phyloP scores from a whole-genome alignment of 495 filamentous ascomycete species.

The Cairneyella variabilis region DNA sequence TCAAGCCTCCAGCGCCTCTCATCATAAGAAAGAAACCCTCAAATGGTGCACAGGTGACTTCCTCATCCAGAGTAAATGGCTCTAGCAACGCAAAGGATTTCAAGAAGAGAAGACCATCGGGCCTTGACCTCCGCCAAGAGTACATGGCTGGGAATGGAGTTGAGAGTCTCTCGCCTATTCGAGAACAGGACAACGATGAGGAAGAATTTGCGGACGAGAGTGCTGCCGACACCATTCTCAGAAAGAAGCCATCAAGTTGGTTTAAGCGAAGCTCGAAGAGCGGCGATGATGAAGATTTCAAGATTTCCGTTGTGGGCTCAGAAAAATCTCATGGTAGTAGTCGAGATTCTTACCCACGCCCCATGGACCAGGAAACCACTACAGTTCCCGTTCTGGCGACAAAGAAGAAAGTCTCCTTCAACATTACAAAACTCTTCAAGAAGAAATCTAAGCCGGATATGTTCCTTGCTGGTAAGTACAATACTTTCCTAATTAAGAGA shows the following conservation, averaged over 20 bases:
- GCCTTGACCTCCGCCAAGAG: conserved; percentile 22
- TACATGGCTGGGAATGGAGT: conserved; percentile 1
- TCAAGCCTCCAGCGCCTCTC: conserved; percentile 36
- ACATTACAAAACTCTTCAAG: conserved; percentile 41
- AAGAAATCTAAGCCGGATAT: conserved; percentile 32
- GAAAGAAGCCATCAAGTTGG: conserved; percentile 65
- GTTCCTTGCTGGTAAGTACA: conserved; percentile 21
- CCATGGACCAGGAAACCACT: conserved; percentile 6
- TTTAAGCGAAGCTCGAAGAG: conserved; percentile 55
- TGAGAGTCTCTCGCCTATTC: too few relatives aligned
- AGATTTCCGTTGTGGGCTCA: conserved; percentile 28
- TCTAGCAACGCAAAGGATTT: not conserved
- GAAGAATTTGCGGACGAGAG: conserved; percentile 13
- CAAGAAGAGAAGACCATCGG: conserved; percentile 6
- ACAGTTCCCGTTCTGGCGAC: not conserved
- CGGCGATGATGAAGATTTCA: too few relatives aligned
- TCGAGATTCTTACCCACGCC: not conserved
- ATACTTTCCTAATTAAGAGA: not conserved
- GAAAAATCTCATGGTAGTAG: conserved; percentile 14
- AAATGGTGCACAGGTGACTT: conserved; percentile 6
- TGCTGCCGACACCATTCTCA: conserved; percentile 27
- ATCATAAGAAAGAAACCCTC: conserved; percentile 51
- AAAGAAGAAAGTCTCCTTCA: conserved; percentile 46
- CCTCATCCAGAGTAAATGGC: conserved; percentile 10
- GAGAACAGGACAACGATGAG: conserved; percentile 21